Evolutionary conservation across 495 filamentous ascomycete species (phyloP), one percentile per base, ranked within the genome.

Genomic region (Paragyromitra xinjiangensis): DNA sequence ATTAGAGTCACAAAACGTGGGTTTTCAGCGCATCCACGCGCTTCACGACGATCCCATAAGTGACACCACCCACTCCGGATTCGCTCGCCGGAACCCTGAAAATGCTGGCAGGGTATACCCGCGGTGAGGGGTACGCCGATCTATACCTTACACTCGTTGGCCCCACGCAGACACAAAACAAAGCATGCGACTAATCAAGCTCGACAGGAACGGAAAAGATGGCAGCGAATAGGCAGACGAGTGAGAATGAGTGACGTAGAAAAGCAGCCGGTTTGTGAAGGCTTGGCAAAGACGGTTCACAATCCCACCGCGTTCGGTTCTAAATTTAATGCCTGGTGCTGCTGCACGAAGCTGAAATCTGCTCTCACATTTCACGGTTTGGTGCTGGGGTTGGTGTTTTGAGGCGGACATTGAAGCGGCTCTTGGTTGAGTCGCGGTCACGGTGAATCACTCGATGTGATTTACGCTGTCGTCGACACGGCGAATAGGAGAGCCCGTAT

Each of bases 241-340:
- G 68, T 71, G 68, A 71, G 56, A 71, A 62, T 34, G 56, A 71
- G 68, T 71, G 68, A 71, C 68, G 68, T 71, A 39, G 68, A 45
- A 71, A 71, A 39, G 42, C 56, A 24, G 56, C 44, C 44, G 11
- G n/a, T 45, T 71, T 71, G 56, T 24, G 42, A 71, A 71, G 68
- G 68, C 68, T 71, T 71, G 68, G 68, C 68, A 40, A 42, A 37
- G 67, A 34, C 24, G 37, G 39, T 58, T 58, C 40, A 70, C 67
- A 70, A 70, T 63, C 44, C 26, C 44, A 42, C 68, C 26, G 56
- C 42, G 68, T 63, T 63, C 56, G 56, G 44, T 71, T 71, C 68
- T 71, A 63, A 71, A 71, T 62, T 50, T 22, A 63, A 44, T 63
- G 59, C 34, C 29, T 44, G 39, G 59, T 63, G 37, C 5, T 19